These are phyloP conservation scores for Trichoderma koningiopsis DNA, from an alignment of 2,329 filamentous ascomycete genomes.

Conservation along the genomic window DNA sequence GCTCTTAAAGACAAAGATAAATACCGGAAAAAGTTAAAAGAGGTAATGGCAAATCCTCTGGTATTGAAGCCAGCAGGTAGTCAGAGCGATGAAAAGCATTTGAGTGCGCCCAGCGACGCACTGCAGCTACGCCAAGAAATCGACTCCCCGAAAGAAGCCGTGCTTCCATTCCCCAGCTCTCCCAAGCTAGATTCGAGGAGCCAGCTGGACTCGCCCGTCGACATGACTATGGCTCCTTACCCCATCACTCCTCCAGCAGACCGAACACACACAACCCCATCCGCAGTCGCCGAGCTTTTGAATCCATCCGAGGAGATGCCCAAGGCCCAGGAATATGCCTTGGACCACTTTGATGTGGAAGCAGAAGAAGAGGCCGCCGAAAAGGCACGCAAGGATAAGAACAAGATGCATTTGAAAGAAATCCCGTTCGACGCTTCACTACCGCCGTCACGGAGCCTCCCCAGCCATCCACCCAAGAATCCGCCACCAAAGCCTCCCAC, in stretches of 20 bases:
- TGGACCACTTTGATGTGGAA: constrained; percentile 59
- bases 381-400: constrained; percentile 48
- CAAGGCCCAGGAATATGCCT: constrained; percentile 60
- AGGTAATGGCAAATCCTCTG: constrained; percentile 55
- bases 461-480: constrained; percentile 52
- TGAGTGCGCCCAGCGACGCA: constrained; percentile 19
- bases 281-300: constrained; percentile 54
- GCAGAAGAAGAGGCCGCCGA: constrained; percentile 53
- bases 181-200: constrained; percentile 54
- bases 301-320: constrained; percentile 61
- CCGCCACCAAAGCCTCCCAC: constrained; percentile 56
- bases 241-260: constrained; percentile 66
- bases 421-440: constrained; percentile 55
- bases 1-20: constrained; percentile 92
- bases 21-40: constrained; percentile 88
- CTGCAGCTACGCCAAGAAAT: constrained; percentile 34
- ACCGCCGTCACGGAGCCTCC: constrained; percentile 60
- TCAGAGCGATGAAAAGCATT: constrained; percentile 27
- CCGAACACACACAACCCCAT: constrained; percentile 43
- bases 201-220: constrained; percentile 59
- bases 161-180: constrained; percentile 44
- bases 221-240: constrained; percentile 62
- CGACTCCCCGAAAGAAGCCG: constrained; percentile 21
- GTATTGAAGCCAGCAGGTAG: constrained; percentile 35
- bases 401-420: constrained; percentile 46